Percentiles rank a stretch among this genome's conserved stretches.
Evolutionary conservation across 2,329 filamentous ascomycete genomes (phyloP).

Genomic region (Pyrenophora graminea): DNA sequence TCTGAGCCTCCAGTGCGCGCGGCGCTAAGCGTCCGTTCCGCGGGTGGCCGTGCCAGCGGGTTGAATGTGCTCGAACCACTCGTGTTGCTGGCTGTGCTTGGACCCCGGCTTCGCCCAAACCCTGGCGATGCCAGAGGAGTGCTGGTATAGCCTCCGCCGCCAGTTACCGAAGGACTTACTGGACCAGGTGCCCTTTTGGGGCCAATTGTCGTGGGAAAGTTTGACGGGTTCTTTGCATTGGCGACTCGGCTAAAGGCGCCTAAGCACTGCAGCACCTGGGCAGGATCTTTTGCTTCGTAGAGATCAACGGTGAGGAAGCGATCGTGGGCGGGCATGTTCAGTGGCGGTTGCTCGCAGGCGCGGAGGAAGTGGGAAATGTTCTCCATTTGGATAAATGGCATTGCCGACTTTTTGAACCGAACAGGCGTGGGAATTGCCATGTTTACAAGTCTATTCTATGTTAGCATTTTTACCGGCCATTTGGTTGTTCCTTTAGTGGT

Average conservation of each 20-base stretch:
- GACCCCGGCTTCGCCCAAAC: constrained; percentile 45
- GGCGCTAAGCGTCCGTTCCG: constrained; percentile 49
- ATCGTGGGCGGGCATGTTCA: constrained; percentile 90
- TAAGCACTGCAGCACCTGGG: constrained; percentile 92
- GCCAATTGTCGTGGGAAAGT: constrained; percentile 77
- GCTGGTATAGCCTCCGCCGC: constrained; percentile 26
- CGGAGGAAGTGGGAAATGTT: constrained; percentile 96
- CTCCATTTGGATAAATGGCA: constrained; percentile 99
- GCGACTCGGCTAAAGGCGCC: constrained; percentile 89
- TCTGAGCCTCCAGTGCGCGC: constrained; percentile 60
- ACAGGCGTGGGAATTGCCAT: constrained; percentile 75
- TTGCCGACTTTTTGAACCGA: constrained; percentile 86
- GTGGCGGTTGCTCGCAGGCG: constrained; percentile 80
- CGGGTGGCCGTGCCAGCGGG: constrained; percentile 44
- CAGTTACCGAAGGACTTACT: constrained; percentile 43
- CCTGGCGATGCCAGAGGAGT: constrained; percentile 35
- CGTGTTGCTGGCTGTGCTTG: constrained; percentile 51
- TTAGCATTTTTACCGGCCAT: neutral
- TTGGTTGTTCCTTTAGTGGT: neutral
- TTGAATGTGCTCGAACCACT: constrained; percentile 53
- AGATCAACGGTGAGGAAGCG: constrained; percentile 96
- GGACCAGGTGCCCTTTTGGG: constrained; percentile 62
- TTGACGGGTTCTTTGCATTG: constrained; percentile 70
- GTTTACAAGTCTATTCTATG: constrained; percentile 72
- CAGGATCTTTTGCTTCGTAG: constrained; percentile 92